Base-by-base conservation (phyloP, 2,329 filamentous ascomycete genomes). In the Furcasterigmium furcatum region DNA sequence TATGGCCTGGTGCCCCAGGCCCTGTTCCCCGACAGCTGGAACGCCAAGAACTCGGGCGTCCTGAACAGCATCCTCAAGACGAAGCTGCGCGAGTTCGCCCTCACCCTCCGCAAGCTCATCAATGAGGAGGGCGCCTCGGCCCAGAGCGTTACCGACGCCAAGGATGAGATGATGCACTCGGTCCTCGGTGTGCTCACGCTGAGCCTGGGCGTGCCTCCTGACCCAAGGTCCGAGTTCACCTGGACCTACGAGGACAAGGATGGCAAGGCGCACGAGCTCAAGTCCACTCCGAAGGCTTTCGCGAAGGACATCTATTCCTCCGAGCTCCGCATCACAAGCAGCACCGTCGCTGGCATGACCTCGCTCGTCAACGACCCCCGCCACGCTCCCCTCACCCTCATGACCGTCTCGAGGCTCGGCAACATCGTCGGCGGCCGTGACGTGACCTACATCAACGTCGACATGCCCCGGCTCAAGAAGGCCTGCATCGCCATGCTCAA, bases 351-450 rank as follows among this genome's bases (percentile, higher is more conserved):
- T 53, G 67, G 76, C 49, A 83, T 92, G 66, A 85, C 95, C 56
- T 92, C 87, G 27, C 77, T 96, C 1, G 87, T 95, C 41, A 85
- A 95, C 24, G 91, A 95, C 62, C 91, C 91, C 5, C 80, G 91
- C 9, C 87, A 95, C 64, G 73, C 81, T 27, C 86, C 87, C 51
- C 77, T 85, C 51, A 79, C 79, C 2, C 80, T 88, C 5, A 72
- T 95, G 50, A 90, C 85, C 3, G 89, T 95, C 7, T 77, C 85
- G 54, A 77, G 87, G 21, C 81, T 95, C 3, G 89, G 89, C 18
- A 95, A 95, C 58, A 77, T 95, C 6, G 83, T 89, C 45, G 87
- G 87, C 38, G 88, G 88, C 9, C 77, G 85, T 9, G 79, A 80
- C 4, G 77, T 95, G 44, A 87, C 82, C 9, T 95, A 95, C 61